Evolutionary conservation across 352 stramenopile genomes (phyloP).

Genomic region (Phytophthora agathidicida): DNA sequence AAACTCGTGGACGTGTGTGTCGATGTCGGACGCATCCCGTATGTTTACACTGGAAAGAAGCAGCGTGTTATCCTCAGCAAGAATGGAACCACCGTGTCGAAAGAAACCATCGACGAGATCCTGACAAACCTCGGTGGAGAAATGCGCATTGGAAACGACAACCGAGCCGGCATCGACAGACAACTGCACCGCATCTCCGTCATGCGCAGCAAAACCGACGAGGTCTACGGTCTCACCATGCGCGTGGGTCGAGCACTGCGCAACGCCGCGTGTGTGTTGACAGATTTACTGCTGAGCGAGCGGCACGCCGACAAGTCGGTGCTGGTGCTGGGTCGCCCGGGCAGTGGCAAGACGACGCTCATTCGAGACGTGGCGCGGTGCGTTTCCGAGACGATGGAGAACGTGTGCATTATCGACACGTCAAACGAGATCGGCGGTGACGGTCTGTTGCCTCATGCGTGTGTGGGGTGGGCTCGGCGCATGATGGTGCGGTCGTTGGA

Average conservation of each 20-base stretch:
- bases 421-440: conserved; percentile 93
- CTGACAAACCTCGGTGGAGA: conserved; percentile 45
- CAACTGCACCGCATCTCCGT: conserved; percentile 84
- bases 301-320: conserved; percentile 57
- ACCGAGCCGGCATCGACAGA: conserved; percentile 71
- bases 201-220: conserved; percentile 59
- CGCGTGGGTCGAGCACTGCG: conserved; percentile 69
- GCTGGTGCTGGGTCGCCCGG: conserved; percentile 65
- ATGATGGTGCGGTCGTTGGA: conserved; percentile 86
- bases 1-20: conserved; percentile 49
- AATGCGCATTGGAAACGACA: conserved; percentile 72
- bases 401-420: conserved; percentile 90
- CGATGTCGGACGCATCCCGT: conserved; percentile 38
- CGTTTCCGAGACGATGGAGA: conserved; percentile 65
- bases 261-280: conserved; percentile 65
- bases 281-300: conserved; percentile 65
- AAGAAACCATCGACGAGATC: conserved; percentile 62
- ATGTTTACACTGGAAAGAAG: conserved; percentile 36
- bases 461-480: conserved; percentile 68
- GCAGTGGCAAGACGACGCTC: conserved; percentile 87
- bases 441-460: conserved; percentile 77
- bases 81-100: conserved; percentile 31
- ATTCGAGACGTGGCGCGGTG: conserved; percentile 79
- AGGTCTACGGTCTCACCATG: conserved; percentile 78
- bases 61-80: conserved; percentile 36